phyloP scores from a whole-genome alignment of 2,329 filamentous ascomycete species.

The Neofusicoccum kwambonambiense region DNA sequence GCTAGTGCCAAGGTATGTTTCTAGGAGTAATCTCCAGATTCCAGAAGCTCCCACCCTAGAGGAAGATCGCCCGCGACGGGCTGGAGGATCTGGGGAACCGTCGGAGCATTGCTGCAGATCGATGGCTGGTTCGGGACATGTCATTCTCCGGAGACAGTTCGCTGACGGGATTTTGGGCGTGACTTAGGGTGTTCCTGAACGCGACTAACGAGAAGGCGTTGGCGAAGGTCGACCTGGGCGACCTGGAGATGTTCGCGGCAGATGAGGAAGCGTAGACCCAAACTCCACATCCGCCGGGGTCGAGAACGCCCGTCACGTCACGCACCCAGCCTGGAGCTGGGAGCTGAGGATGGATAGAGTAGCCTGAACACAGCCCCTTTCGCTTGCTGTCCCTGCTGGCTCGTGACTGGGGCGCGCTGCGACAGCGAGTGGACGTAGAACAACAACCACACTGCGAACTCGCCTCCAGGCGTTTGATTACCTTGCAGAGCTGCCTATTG shows the following conservation, averaged over 20 bases:
- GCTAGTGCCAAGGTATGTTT: conserved; percentile 43
- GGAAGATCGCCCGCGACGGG: not conserved
- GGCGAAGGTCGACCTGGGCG: conserved; percentile 47
- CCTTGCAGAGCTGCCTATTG: not conserved
- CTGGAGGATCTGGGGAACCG: not conserved
- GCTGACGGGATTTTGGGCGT: not conserved
- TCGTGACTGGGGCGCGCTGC: not conserved
- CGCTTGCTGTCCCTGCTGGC: not conserved
- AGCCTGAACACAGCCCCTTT: not conserved
- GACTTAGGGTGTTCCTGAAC: conserved; percentile 45
- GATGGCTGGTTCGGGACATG: not conserved
- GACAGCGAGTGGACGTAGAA: not conserved
- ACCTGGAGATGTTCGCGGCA: conserved; percentile 51
- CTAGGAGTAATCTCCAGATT: not conserved
- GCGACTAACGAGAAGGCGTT: conserved; percentile 56
- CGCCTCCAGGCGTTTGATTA: not conserved
- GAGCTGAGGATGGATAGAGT: not conserved
- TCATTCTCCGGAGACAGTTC: not conserved
- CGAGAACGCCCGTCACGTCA: not conserved
- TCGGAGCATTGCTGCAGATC: not conserved
- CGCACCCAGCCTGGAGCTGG: not conserved
- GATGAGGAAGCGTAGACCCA: conserved; percentile 32
- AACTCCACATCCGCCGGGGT: not conserved
- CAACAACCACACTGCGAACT: too few species aligned
- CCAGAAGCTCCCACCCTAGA: not conserved